Conservation (phyloP, 805 yeast species). For the Brettanomyces naardenensis region DNA sequence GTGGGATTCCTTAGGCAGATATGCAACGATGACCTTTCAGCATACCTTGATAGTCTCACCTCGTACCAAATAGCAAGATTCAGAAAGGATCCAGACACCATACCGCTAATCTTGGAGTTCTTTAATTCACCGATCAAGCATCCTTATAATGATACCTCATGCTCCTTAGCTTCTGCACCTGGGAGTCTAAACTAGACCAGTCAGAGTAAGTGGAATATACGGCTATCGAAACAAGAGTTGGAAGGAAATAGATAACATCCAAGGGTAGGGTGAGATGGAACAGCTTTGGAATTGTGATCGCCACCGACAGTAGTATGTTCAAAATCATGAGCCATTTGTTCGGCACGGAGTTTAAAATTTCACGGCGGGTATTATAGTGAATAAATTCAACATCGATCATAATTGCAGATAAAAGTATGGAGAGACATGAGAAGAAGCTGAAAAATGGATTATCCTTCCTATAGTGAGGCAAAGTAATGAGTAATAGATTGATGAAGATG, state of each 20-base stretch:
- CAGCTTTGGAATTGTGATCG: slow-evolving; percentile 9
- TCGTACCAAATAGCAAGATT: slow-evolving; percentile 8
- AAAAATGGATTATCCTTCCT: slow-evolving; percentile 17
- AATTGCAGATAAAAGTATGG: slow-evolving; percentile 13
- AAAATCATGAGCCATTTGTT: slow-evolving; percentile 2
- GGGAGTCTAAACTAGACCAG: slow-evolving; percentile 11
- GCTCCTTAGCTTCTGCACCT: slow-evolving; percentile 15
- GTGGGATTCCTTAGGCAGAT: slow-evolving; percentile 19
- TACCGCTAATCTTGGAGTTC: background rate
- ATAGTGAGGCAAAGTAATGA: slow-evolving; percentile 22
- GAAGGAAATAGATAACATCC: slow-evolving; percentile 22
- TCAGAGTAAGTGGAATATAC: slow-evolving; percentile 14
- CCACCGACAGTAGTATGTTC: slow-evolving; percentile 5
- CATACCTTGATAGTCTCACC: background rate
- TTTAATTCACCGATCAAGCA: slow-evolving; percentile 17
- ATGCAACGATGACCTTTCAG: background rate
- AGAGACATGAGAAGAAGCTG: slow-evolving; percentile 20
- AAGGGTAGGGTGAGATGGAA: slow-evolving; percentile 1
- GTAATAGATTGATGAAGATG: slow-evolving; percentile 17
- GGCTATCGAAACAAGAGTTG: slow-evolving; percentile 15
- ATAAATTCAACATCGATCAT: slow-evolving; percentile 15
- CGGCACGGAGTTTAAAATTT: background rate
- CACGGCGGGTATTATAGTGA: slow-evolving; percentile 1
- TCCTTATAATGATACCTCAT: slow-evolving; percentile 24
- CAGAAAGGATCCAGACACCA: background rate